Conservation (phyloP, 768 basidiomycete genomes). For the Tulasnella sp. region DNA sequence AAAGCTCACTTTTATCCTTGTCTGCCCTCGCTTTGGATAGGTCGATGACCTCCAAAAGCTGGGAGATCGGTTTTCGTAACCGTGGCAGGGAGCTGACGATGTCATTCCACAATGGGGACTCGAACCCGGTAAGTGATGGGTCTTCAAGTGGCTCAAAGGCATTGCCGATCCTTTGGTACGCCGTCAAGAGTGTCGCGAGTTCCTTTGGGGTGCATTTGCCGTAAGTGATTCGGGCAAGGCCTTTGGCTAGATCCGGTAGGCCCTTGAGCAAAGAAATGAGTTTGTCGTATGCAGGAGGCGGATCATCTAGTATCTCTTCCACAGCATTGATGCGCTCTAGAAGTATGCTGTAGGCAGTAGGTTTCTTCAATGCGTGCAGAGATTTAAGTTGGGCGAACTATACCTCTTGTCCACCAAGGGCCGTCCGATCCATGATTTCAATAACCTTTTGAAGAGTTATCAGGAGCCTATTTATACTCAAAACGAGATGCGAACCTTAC, state of each 20-base stretch:
- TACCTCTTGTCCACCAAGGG: slow-evolving; percentile 68
- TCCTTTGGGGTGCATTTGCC: slow-evolving; percentile 85
- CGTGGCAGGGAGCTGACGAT: slow-evolving; percentile 59
- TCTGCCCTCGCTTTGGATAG: slow-evolving; percentile 52
- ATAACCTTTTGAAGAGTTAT: slow-evolving; percentile 23
- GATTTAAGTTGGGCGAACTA: slow-evolving; percentile 14
- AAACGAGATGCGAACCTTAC: not conserved
- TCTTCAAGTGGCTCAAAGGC: slow-evolving; percentile 43
- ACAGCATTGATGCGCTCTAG: slow-evolving; percentile 73
- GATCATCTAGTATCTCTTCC: slow-evolving; percentile 56
- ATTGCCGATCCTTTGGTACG: slow-evolving; percentile 57
- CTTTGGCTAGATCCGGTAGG: slow-evolving; percentile 80
- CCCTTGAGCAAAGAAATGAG: slow-evolving; percentile 59
- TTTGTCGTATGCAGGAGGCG: slow-evolving; percentile 48
- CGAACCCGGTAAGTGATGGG: slow-evolving; percentile 32
- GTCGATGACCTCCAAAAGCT: slow-evolving; percentile 45
- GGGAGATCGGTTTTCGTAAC: slow-evolving; percentile 41
- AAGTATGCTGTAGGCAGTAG: slow-evolving; percentile 39
- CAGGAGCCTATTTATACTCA: not conserved
- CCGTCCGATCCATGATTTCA: slow-evolving; percentile 77
- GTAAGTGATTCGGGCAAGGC: slow-evolving; percentile 80
- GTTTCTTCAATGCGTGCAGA: not conserved
- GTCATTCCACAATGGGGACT: slow-evolving; percentile 53
- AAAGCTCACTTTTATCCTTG: slow-evolving; percentile 49
- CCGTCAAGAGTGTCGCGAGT: slow-evolving; percentile 58